Conservation (phyloP, 192 early-diverging fungal genomes). For the Backusella mclennaniae region DNA sequence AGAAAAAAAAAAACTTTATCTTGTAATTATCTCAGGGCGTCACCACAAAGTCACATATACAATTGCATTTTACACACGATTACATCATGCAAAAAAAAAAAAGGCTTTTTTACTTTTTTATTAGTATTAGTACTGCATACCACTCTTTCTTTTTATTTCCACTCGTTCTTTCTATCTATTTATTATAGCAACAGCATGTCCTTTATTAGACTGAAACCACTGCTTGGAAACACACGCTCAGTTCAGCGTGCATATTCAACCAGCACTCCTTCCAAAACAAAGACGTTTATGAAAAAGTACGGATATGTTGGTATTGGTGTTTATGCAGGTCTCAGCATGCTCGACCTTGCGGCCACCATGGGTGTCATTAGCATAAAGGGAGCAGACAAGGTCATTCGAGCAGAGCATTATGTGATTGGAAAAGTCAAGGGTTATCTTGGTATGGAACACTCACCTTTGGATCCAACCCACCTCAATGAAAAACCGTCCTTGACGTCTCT, state of each 20-base stretch:
- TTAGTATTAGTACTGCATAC: too few species aligned
- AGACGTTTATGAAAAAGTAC: slow-evolving; percentile 48
- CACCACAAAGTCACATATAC: not conserved
- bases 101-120: not conserved
- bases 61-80: not conserved
- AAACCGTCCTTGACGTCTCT: slow-evolving; percentile 44
- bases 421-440: slow-evolving; percentile 30
- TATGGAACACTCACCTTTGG: slow-evolving; percentile 16
- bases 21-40: not conserved
- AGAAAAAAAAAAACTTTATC: not conserved
- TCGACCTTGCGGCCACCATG: slow-evolving; percentile 53
- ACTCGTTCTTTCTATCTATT: not conserved
- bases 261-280: slow-evolving; percentile 22
- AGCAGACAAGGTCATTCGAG: slow-evolving; percentile 42
- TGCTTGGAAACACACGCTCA: not conserved
- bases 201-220: not conserved
- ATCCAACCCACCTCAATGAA: slow-evolving; percentile 8
- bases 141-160: not conserved
- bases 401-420: slow-evolving; percentile 45
- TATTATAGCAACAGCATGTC: not conserved
- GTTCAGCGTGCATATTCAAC: not conserved
- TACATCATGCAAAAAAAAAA: slow-evolving; percentile 2
- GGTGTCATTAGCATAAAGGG: slow-evolving; percentile 43
- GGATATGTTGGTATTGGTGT: slow-evolving; percentile 47
- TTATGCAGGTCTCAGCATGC: slow-evolving; percentile 42